Evolutionary conservation across 2,329 filamentous ascomycete genomes (phyloP), one percentile per base, ranked within the genome.

Genomic region (Fusarium zealandicum): DNA sequence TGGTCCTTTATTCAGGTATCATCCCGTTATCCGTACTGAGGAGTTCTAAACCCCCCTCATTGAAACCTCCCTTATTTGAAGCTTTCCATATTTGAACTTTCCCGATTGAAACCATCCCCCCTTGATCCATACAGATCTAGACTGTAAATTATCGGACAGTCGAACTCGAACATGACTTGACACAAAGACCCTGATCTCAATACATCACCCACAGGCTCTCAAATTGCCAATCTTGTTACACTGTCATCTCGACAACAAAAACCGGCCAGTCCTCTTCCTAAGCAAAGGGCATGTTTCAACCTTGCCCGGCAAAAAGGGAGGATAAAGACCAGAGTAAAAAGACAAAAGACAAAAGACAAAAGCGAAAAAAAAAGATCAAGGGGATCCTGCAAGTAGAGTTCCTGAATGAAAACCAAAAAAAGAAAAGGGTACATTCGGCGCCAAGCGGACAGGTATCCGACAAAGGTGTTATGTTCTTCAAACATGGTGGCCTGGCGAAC

Each of bases 371-470:
- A 54, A 48, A 22, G 22, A 50, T 39, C 38, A 48, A 44, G 37
- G 17, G 40, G 51, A 48, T 44, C 35, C 22, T 25, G 22, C 39
- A 38, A 33, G n/a, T 5, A 49, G 22, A 44, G 31, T 38, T 38
- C 46, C 48, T 35, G 46, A 22, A 49, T 42, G 14, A 38, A 22
- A 46, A 35, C 35, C 32, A 45, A 32, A 38, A 36, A 44, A 36
- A 36, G 39, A 11, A 33, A 44, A 12, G 31, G 35, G 20, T 18
- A 43, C 10, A 33, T 31, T 41, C 41, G 50, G 48, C 27, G n/a
- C 50, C 37, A 47, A 42, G 35, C 35, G 38, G 67, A 65, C 58
- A 67, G 44, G 65, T 69, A 69, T 70, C 61, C 57, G 61, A 65
- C 64, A 70, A 42, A 37, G 11, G 35, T 39, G 22, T 27, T 25